Evolutionary conservation across 345 rosid species (phyloP).

Genomic region (Turritis glabra): DNA sequence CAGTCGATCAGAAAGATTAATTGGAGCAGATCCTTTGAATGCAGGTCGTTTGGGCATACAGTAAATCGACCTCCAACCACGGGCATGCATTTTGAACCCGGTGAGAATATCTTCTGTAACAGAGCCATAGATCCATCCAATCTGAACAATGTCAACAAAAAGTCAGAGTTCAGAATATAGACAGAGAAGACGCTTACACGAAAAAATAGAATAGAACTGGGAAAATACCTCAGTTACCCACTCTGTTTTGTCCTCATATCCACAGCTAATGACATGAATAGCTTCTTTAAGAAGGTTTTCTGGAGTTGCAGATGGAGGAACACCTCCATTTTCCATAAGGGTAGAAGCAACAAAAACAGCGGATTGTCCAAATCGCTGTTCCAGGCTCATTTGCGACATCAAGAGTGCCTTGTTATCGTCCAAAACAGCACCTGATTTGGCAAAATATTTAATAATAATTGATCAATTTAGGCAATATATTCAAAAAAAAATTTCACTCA

Average conservation of each 20-base stretch:
- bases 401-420: conserved; percentile 88
- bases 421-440: conserved; percentile 72
- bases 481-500: background rate
- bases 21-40: conserved; percentile 90
- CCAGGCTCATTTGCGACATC: conserved; percentile 94
- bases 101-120: conserved; percentile 97
- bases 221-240: conserved; percentile 78
- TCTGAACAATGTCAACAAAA: conserved; percentile 46
- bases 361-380: conserved; percentile 89
- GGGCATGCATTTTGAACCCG: conserved; percentile 96
- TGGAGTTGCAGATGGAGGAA: conserved; percentile 84
- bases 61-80: conserved; percentile 95
- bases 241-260: conserved; percentile 87
- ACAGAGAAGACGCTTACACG: background rate
- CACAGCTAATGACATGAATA: conserved; percentile 95
- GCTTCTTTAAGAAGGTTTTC: conserved; percentile 92
- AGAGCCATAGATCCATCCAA: conserved; percentile 96
- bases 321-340: conserved; percentile 93
- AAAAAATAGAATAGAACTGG: background rate
- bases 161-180: conserved; percentile 49
- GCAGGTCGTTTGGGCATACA: conserved; percentile 83
- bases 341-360: conserved; percentile 92
- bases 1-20: conserved; percentile 86
- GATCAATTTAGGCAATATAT: background rate
- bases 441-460: background rate